Percentiles rank a stretch among this genome's conserved stretches.
phyloP scores from a whole-genome alignment of 2,329 filamentous ascomycete species.

The Huntiella decipiens region DNA sequence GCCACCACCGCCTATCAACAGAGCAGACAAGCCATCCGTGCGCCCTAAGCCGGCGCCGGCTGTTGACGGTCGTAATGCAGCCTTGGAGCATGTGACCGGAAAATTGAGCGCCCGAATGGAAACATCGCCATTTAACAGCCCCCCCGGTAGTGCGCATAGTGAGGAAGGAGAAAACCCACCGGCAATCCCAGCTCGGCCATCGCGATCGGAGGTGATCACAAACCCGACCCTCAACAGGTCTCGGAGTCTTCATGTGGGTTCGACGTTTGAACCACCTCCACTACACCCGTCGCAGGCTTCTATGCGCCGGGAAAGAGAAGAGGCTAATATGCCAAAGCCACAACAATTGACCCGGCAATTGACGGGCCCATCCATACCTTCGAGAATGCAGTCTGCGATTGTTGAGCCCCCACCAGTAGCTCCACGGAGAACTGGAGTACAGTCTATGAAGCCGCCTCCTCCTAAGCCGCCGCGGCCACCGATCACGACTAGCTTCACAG shows the following conservation, averaged over 20 bases:
- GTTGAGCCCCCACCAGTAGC: slow-evolving; percentile 8
- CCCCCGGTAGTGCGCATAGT: slow-evolving; percentile 45
- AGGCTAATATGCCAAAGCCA: slow-evolving; percentile 3
- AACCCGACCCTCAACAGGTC: slow-evolving; percentile 10
- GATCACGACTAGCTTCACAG: slow-evolving; percentile 3
- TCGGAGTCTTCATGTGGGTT: slow-evolving; percentile 9
- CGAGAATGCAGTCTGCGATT: slow-evolving; percentile 1
- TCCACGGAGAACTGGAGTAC: slow-evolving; percentile 3
- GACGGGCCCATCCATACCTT: slow-evolving; percentile 8
- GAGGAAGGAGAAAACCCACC: slow-evolving; percentile 16
- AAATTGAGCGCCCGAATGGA: slow-evolving; percentile 17
- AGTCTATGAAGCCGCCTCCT: slow-evolving; percentile 8
- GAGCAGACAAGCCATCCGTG: slow-evolving; percentile 46
- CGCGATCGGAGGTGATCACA: neutral
- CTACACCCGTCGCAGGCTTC: slow-evolving; percentile 6
- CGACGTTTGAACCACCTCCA: slow-evolving; percentile 9
- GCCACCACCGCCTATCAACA: slow-evolving; percentile 55
- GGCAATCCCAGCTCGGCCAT: slow-evolving; percentile 14
- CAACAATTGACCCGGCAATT: slow-evolving; percentile 8
- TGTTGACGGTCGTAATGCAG: slow-evolving; percentile 13
- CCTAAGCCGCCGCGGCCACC: slow-evolving; percentile 7
- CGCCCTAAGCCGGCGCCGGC: slow-evolving; percentile 12
- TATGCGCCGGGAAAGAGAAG: slow-evolving; percentile 7
- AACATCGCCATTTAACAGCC: slow-evolving; percentile 71
- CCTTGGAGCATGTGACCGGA: slow-evolving; percentile 4